Evolutionary conservation across 495 filamentous ascomycete species (phyloP).

Genomic region (Venustampulla echinocandica): DNA sequence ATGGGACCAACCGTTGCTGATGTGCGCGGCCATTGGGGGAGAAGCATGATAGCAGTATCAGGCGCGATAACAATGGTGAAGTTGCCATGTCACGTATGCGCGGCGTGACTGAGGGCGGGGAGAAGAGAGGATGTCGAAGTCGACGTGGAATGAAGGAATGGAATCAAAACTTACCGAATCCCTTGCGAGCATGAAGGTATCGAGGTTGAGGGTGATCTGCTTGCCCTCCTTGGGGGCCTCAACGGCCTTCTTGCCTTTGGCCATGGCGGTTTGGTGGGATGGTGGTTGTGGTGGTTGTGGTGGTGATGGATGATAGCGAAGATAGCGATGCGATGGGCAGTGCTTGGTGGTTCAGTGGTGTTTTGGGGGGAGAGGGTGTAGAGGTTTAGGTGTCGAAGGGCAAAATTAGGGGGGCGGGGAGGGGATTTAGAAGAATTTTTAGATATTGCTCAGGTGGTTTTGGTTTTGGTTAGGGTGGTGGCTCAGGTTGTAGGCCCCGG

Average conservation of each 20-base stretch:
- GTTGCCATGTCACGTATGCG: conserved; percentile 4
- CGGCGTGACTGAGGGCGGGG: no score
- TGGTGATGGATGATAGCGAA: conserved; percentile 12
- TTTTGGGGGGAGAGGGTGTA: neutral
- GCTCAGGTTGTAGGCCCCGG: neutral
- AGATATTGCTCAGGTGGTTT: neutral
- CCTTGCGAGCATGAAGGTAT: conserved; percentile 54
- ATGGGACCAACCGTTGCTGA: conserved; percentile 17
- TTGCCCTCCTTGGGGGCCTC: conserved; percentile 29
- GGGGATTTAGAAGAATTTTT: neutral
- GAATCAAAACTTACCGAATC: conserved; percentile 49
- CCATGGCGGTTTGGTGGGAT: conserved; percentile 37
- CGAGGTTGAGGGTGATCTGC: conserved; percentile 42
- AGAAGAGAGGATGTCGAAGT: no score
- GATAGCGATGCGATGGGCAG: no score
- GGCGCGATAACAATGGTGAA: conserved; percentile 1
- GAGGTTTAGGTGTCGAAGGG: neutral
- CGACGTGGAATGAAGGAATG: conserved; percentile 17
- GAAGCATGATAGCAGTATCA: conserved; percentile 4
- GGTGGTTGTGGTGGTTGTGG: conserved; percentile 18
- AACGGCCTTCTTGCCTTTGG: conserved; percentile 39
- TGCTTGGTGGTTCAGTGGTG: conserved; percentile 1
- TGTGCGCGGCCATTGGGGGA: conserved; percentile 21
- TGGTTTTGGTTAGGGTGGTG: neutral
- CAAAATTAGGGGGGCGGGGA: neutral